These are phyloP conservation scores for Talaromyces sp. DNA, from an alignment of 2,329 filamentous ascomycete genomes.

Conservation along the genomic window DNA sequence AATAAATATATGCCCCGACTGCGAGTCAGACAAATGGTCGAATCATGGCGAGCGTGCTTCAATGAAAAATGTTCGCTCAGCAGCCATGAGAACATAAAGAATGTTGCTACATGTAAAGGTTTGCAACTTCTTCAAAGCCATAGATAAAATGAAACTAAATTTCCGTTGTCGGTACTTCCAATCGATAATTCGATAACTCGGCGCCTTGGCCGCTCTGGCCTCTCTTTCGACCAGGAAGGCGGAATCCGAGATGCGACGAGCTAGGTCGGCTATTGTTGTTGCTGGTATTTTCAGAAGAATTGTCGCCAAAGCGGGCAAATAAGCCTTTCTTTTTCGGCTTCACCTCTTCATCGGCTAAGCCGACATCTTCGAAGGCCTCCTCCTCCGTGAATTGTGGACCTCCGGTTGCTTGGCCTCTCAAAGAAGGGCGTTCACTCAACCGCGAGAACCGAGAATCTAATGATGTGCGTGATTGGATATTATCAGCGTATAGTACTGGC, in stretches of 20 bases:
- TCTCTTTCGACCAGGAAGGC: conserved; percentile 68
- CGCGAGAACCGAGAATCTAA: conserved; percentile 70
- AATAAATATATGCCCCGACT: neutral
- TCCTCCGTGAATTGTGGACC: conserved; percentile 64
- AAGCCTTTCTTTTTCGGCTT: conserved; percentile 76
- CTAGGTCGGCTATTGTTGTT: conserved; percentile 40
- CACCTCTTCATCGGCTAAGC: conserved; percentile 68
- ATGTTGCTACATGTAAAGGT: neutral
- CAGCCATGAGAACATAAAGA: neutral
- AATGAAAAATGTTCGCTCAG: neutral
- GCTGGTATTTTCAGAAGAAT: conserved; percentile 19
- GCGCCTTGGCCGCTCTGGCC: conserved; percentile 66
- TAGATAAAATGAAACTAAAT: conserved; percentile 3
- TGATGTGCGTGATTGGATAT: conserved; percentile 65
- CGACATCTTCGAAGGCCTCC: conserved; percentile 86
- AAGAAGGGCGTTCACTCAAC: conserved; percentile 59
- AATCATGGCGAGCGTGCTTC: neutral
- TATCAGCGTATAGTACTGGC: conserved; percentile 61
- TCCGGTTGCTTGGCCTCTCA: conserved; percentile 57
- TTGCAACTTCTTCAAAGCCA: neutral
- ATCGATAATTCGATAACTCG: conserved; percentile 64
- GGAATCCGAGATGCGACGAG: conserved; percentile 56
- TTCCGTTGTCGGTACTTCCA: conserved; percentile 20
- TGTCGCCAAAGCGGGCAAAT: conserved; percentile 68
- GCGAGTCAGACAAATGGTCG: neutral